Base-by-base conservation (phyloP, 2,329 filamentous ascomycete genomes). In the Ascochyta fabae region DNA sequence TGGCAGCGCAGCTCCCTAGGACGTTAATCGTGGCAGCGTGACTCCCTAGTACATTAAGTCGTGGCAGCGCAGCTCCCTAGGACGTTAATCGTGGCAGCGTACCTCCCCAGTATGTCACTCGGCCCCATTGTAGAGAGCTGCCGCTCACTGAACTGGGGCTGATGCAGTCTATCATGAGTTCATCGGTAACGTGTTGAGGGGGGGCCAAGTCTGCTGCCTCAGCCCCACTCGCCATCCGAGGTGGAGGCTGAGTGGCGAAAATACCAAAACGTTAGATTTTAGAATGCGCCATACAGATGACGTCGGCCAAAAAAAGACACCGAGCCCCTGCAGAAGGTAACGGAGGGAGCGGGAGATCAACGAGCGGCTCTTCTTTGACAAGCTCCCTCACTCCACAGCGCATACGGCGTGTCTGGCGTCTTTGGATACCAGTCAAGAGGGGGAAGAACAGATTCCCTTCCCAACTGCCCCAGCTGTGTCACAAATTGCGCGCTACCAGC, bases 341-440 rank as follows among this genome's bases (percentile, higher is more conserved):
- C 27, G 13, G 43, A 24, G 15, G 22, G 12, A 33, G 24, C 43
- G 43, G 50, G 36, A 53, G 50, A 53, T 53, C 43, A 53, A 9
- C 50, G 33, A 9, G 4, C 29, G 29, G 29, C 29, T 31, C 29
- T 12, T 15, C 12, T 4, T 31, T 13, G 12, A 31, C 29, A 15
- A 12, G 26, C 27, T 26, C 24, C 38, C 38, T 35, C 23, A 26
- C 6, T 8, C 24, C 24, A 35, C 27, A 23, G 40, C 34, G 36
- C 2, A 46, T 42, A 47, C 23, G 41, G 42, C 29, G 36, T 16
- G 36, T 39, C 10, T 39, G 22, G 53, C 52, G 52, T 50, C 29
- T 55, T 35, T 50, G 52, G 52, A 35, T 19, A 33, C 40, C 47
- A 34, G 29, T 40, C 26, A 38, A 22, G 24, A 26, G 19, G 27